Evolutionary conservation across 352 stramenopile species (phyloP).

Genomic region (Phytophthora agathidicida): DNA sequence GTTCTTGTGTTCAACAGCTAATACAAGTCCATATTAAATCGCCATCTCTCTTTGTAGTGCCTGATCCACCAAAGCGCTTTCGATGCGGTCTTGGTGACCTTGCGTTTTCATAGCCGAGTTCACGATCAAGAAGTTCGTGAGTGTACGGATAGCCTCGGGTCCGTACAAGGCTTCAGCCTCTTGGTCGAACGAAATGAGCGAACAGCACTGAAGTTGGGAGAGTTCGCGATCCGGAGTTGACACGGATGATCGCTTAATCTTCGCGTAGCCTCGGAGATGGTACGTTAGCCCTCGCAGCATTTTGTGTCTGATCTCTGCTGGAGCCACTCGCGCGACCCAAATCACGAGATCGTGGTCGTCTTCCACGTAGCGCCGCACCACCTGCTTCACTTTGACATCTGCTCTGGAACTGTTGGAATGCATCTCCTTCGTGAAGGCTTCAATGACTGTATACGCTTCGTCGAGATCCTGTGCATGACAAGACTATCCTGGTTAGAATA

Average conservation of each 20-base stretch:
- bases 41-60: slow-evolving; percentile 16
- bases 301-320: slow-evolving; percentile 29
- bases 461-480: slow-evolving; percentile 19
- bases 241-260: slow-evolving; percentile 1
- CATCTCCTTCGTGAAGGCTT: slow-evolving; percentile 28
- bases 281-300: slow-evolving; percentile 10
- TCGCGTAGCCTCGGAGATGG: slow-evolving; percentile 2
- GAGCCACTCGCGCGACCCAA: slow-evolving; percentile 27
- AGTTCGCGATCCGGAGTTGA: slow-evolving; percentile 5
- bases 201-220: slow-evolving; percentile 10
- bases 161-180: slow-evolving; percentile 1
- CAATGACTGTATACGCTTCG: slow-evolving; percentile 25
- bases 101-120: slow-evolving; percentile 6
- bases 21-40: too few species aligned
- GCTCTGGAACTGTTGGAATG: slow-evolving; percentile 17
- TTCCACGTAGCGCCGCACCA: slow-evolving; percentile 30
- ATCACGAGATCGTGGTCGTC: slow-evolving; percentile 29
- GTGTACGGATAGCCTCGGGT: background rate
- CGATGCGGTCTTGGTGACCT: slow-evolving; percentile 3
- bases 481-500: too few species aligned
- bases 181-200: slow-evolving; percentile 9
- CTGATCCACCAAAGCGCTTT: slow-evolving; percentile 1
- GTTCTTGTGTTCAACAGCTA: too few species aligned
- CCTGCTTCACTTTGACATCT: slow-evolving; percentile 26
- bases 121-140: slow-evolving; percentile 8